phyloP scores from a whole-genome alignment of 345 rosid species.

The Eucalyptus dawsonii region DNA sequence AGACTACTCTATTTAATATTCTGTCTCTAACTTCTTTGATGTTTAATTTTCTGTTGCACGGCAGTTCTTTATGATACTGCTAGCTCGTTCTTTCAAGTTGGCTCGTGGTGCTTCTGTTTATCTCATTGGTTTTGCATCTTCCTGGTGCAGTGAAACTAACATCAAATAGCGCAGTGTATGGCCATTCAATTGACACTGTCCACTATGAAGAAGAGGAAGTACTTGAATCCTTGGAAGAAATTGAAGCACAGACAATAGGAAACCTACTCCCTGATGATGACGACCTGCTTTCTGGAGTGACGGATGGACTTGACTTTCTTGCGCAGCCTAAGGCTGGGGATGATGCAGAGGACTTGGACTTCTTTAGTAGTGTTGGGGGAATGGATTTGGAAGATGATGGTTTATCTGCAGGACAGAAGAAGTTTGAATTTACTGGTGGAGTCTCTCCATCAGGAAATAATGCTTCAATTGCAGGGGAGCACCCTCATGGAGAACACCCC shows the following conservation, averaged over 20 bases:
- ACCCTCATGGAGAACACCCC: constrained; percentile 26
- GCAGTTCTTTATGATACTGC: neutral
- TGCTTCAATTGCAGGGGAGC: constrained; percentile 17
- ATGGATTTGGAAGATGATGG: constrained; percentile 52
- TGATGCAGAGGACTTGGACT: constrained; percentile 51
- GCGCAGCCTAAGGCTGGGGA: constrained; percentile 10
- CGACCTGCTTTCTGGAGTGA: constrained; percentile 52
- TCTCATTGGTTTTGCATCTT: neutral
- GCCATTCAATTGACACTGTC: constrained; percentile 21
- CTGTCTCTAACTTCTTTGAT: neutral
- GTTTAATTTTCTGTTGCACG: neutral
- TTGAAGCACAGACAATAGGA: constrained; percentile 58
- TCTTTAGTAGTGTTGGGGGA: constrained; percentile 61
- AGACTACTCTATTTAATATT: neutral
- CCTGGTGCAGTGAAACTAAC: constrained; percentile 37
- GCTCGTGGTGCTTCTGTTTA: neutral
- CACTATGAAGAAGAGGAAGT: constrained; percentile 32
- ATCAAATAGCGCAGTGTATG: constrained; percentile 15
- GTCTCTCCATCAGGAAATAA: constrained; percentile 3
- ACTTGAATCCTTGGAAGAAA: constrained; percentile 42
- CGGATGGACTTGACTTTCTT: constrained; percentile 15
- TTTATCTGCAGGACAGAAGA: constrained; percentile 4
- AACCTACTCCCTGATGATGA: constrained; percentile 65
- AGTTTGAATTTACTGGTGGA: constrained; percentile 11
- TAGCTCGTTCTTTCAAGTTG: neutral